Conservation (phyloP, 768 basidiomycete genomes). For the Suillus spraguei region DNA sequence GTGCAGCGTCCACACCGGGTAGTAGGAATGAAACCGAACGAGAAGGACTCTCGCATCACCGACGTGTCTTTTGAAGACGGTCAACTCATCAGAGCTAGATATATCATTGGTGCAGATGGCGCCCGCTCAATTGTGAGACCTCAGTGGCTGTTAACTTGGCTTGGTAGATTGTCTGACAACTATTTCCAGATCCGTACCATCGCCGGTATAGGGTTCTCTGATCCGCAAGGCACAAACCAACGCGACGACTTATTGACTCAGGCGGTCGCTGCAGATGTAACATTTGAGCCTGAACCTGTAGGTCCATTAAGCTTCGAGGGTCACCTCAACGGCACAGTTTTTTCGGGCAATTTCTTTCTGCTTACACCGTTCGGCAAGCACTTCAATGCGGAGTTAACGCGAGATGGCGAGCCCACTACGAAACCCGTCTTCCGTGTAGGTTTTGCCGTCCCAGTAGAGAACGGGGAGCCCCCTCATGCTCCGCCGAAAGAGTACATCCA, state of each 20-base stretch:
- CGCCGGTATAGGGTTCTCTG: slow-evolving; percentile 44
- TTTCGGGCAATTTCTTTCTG: slow-evolving; percentile 33
- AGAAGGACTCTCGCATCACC: slow-evolving; percentile 28
- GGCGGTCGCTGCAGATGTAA: slow-evolving; percentile 50
- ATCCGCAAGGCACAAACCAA: slow-evolving; percentile 38
- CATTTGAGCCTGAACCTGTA: slow-evolving; percentile 33
- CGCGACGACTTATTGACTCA: slow-evolving; percentile 32
- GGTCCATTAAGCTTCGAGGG: slow-evolving; percentile 8
- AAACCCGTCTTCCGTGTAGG: slow-evolving; percentile 38
- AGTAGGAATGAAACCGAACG: slow-evolving; percentile 36
- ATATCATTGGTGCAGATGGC: slow-evolving; percentile 56
- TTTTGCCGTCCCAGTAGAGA: slow-evolving; percentile 34
- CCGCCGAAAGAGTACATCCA: slow-evolving; percentile 9
- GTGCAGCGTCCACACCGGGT: slow-evolving; percentile 43
- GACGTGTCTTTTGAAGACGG: slow-evolving; percentile 52
- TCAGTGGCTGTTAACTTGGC: neutral
- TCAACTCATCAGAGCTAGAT: slow-evolving; percentile 42
- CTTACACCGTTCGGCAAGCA: slow-evolving; percentile 32
- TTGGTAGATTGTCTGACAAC: neutral
- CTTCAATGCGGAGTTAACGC: neutral
- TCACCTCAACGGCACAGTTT: slow-evolving; percentile 23
- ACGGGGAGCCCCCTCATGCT: slow-evolving; percentile 32
- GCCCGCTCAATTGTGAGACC: slow-evolving; percentile 43
- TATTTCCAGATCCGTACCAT: slow-evolving; percentile 42
- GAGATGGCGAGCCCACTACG: neutral